Evolutionary conservation across 805 yeast genomes (phyloP), one percentile per base, ranked within the genome.

Genomic region (Candida verbasci): DNA sequence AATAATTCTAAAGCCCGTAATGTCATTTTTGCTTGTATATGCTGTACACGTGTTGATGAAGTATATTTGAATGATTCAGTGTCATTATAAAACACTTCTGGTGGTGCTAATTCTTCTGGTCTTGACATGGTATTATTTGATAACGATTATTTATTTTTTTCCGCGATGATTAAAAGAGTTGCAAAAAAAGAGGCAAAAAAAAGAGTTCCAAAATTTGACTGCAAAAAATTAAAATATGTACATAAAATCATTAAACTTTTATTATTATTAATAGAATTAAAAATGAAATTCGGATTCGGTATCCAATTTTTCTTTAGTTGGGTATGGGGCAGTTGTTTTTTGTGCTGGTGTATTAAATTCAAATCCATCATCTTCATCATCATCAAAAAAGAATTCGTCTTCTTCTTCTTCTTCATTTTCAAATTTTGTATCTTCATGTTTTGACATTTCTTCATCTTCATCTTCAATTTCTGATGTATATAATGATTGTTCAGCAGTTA

Each of bases 1-100:
- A 93, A 65, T 24, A 93, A 68, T 50, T 93, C 98, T 31, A 93
- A 66, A 0, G 97, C 96, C 49, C 98, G 72, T 29, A 91, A 70
- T 0, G 98, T 88, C 98, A 93, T 93, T 56, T 86, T 85, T 2
- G 97, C 97, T 62, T 93, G 98, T 52, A 93, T 93, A 56, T 89
- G 96, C 65, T 93, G 98, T 34, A 93, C 96, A 72, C 98, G 93
- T 4, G 96, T 84, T 4, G 95, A 86, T 2, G 83, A 72, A 0
- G 97, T 93, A 60, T 93, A 93, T 54, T 93, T 93, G 45, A 72
- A 70, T 0, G 97, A 85, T 60, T 93, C 98, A 1, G 78, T 62
- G 38, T 89, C 97, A 69, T 88, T 84, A 59, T 93, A 93, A 56
- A 91, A 93, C 42, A 89, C 74, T 65, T 89, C 97, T 27, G 97